Percentiles rank a stretch among this genome's conserved stretches.
Evolutionary conservation across 768 basidiomycete genomes (phyloP).

Genomic region (Lentinula detonsa): DNA sequence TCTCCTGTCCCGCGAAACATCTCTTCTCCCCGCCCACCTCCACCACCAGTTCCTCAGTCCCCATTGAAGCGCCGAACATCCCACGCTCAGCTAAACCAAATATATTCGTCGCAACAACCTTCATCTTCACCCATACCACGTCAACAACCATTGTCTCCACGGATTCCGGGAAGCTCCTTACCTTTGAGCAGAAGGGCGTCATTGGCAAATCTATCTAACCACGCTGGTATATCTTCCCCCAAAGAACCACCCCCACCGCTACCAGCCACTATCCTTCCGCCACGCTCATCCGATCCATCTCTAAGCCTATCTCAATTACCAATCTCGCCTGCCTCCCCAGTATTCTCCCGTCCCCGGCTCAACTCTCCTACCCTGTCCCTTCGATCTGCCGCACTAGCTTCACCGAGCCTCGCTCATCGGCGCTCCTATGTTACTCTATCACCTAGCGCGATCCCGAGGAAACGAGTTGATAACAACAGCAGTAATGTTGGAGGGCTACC

Average conservation of each 20-base stretch:
- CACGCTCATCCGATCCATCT: not conserved
- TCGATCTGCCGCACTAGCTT: slow-evolving; percentile 3
- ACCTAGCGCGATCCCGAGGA: slow-evolving; percentile 18
- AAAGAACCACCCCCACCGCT: not conserved
- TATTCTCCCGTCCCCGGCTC: not conserved
- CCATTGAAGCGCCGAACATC: slow-evolving; percentile 16
- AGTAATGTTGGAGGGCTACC: slow-evolving; percentile 12
- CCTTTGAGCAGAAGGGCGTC: slow-evolving; percentile 1
- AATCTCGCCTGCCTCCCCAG: not conserved
- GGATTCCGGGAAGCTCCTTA: slow-evolving; percentile 5
- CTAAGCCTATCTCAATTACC: not conserved
- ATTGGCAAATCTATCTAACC: slow-evolving; percentile 3
- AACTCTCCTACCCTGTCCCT: not conserved
- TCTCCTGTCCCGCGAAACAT: slow-evolving; percentile 12
- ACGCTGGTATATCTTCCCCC: not conserved
- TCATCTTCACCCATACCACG: slow-evolving; percentile 6
- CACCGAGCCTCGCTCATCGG: slow-evolving; percentile 16
- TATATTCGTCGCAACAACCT: slow-evolving; percentile 8
- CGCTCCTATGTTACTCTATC: slow-evolving; percentile 22
- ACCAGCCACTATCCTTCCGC: not conserved
- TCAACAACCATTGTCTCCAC: slow-evolving; percentile 2
- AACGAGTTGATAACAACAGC: slow-evolving; percentile 26
- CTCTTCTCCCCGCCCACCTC: slow-evolving; percentile 5
- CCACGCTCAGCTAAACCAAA: slow-evolving; percentile 17
- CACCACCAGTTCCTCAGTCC: slow-evolving; percentile 12